Evolutionary conservation across 176 grass and related monocot species (phyloP).

Genomic region (Phoenix dactylifera): DNA sequence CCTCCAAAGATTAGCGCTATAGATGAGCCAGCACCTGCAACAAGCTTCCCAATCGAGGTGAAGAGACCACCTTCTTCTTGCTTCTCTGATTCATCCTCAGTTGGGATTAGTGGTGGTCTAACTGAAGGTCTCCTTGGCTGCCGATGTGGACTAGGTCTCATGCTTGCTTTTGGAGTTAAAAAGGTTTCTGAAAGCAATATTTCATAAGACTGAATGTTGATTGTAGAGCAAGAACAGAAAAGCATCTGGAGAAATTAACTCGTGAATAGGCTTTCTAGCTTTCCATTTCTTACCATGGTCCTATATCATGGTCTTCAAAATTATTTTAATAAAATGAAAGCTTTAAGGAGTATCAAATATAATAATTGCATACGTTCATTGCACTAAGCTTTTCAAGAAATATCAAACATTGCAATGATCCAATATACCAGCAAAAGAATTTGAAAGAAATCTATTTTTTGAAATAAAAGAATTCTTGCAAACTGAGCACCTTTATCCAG

Average conservation of each 20-base stretch:
- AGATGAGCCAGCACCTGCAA: conserved; percentile 46
- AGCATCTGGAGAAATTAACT: neutral
- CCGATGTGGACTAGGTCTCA: conserved; percentile 40
- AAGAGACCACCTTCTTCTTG: conserved; percentile 56
- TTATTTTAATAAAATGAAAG: no score
- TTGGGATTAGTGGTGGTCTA: conserved; percentile 46
- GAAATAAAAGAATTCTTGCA: no score
- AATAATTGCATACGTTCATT: no score
- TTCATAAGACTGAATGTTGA: neutral
- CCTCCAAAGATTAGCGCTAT: conserved; percentile 34
- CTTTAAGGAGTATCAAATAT: no score
- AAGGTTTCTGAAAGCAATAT: conserved; percentile 30
- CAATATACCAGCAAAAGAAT: no score
- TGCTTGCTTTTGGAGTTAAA: conserved; percentile 40
- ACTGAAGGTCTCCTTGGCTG: conserved; percentile 41
- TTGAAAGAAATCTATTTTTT: no score
- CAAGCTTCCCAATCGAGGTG: conserved; percentile 39
- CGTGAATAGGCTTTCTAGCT: neutral
- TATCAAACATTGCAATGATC: no score
- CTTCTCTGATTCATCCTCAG: conserved; percentile 42
- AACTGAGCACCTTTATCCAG: no score
- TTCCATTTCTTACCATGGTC: no score
- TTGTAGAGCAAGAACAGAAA: neutral
- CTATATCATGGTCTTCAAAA: no score
- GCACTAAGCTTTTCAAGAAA: no score